A percentile compares a stretch with the other conserved stretches of the same genome.
Evolutionary conservation across 2,329 filamentous ascomycete species (phyloP).

Genomic region (Calycina herbarum): DNA sequence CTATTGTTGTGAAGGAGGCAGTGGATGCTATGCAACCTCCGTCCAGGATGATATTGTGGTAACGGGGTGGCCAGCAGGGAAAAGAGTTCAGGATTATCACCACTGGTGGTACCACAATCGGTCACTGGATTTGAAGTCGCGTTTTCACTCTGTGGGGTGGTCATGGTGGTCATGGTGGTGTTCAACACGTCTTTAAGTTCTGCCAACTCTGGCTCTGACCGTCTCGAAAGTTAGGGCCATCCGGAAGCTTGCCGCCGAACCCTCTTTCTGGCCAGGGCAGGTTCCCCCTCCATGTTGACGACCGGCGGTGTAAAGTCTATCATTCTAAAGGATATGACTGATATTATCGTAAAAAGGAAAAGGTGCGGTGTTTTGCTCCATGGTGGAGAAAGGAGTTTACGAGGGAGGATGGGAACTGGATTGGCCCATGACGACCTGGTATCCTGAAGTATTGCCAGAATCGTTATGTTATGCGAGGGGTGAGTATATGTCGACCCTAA

Average conservation of each 20-base stretch:
- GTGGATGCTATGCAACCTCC: background rate
- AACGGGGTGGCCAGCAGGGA: background rate
- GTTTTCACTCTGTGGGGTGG: background rate
- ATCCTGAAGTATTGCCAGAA: background rate
- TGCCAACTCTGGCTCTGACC: background rate
- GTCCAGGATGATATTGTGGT: background rate
- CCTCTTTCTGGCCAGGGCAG: background rate
- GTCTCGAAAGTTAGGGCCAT: background rate
- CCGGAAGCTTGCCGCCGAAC: conserved; percentile 4
- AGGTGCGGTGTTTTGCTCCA: background rate
- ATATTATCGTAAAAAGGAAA: background rate
- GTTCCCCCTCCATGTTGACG: background rate
- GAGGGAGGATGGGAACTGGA: background rate
- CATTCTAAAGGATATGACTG: background rate
- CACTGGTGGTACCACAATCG: conserved; percentile 2
- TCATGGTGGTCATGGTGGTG: background rate
- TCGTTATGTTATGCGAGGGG: background rate
- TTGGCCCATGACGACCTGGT: background rate
- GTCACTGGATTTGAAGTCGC: conserved; percentile 3
- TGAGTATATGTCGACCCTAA: background rate
- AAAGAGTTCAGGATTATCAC: background rate
- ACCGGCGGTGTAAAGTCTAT: background rate
- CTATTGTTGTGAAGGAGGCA: background rate
- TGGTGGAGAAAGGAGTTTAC: background rate
- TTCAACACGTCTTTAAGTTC: background rate